Evolutionary conservation across 2,329 filamentous ascomycete species (phyloP), one percentile per base, ranked within the genome.

Genomic region (Daldinia eschscholtzii): DNA sequence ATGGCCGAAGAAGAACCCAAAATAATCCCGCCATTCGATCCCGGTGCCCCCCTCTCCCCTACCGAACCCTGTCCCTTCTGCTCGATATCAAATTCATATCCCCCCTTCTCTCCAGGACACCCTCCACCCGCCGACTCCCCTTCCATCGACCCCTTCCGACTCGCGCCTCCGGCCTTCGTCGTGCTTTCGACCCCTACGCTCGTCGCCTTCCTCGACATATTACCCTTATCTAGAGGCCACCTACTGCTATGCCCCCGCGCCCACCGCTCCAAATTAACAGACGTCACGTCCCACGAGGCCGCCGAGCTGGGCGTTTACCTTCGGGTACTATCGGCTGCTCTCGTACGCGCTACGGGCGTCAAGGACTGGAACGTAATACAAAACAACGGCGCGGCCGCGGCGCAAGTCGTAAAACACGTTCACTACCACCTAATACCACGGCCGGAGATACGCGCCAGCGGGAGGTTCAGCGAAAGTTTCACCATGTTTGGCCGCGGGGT

Each of bases 311-410:
- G 92, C 75, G 78, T 80, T 67, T 88, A 85, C 83, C 86, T 97
- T 30, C 89, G 93, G 37, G 80, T 95, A 3, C 83, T 98, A 2
- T 92, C 92, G 18, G 83, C 88, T 20, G 92, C 92, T 0, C 85
- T 97, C 41, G 86, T 89, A 35, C 85, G 84, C 58, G 88, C 89
- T 0, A 92, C 91, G 2, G 91, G 90, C 9, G 88, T 93, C 1
- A 85, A 85, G 57, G 94, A 98, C 81, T 98, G 95, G 92, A 99
- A 99, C 80, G 89, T 98, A 33, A 93, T 98, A 62, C 95, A 98
- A 83, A 98, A 98, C 79, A 98, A 98, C 75, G 93, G 95, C 15
- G 90, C 90, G 3, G 89, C 93, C 35, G 95, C 95, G 1, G 94
- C 94, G 1, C 95, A 98, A 82, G 93, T 97, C 15, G 94, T 98